A percentile compares a stretch with the other conserved stretches of the same genome.
phyloP scores from a whole-genome alignment of 495 filamentous ascomycete genomes.

The Penicillium lividum region DNA sequence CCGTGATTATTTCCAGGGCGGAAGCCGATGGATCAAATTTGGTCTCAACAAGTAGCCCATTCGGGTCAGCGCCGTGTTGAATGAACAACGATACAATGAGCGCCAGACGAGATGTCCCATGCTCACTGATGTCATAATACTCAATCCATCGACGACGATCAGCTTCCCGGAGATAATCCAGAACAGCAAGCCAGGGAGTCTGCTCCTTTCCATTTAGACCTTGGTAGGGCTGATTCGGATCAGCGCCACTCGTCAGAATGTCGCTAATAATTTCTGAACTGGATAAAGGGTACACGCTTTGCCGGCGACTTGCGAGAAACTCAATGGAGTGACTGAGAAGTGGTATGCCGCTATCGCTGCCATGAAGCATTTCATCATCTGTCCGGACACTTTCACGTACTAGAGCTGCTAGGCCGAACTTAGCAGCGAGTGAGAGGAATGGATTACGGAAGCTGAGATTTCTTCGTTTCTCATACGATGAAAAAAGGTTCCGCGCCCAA shows the following conservation, averaged over 20 bases:
- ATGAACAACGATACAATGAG: neutral
- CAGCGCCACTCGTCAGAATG: neutral
- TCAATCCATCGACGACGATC: neutral
- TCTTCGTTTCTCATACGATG: neutral
- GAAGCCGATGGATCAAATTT: neutral
- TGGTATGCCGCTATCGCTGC: neutral
- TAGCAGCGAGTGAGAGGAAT: neutral
- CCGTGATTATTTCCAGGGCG: neutral
- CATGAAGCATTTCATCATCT: neutral
- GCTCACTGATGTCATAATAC: neutral
- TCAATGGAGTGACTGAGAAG: neutral
- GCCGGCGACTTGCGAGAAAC: neutral
- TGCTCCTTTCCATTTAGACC: neutral
- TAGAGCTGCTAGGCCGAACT: neutral
- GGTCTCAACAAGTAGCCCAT: neutral
- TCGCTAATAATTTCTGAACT: neutral
- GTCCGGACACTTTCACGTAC: neutral
- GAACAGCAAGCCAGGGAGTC: neutral
- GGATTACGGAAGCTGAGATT: neutral
- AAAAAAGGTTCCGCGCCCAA: neutral
- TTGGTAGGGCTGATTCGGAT: neutral
- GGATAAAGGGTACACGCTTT: neutral
- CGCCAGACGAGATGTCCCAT: neutral
- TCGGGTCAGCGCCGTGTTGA: neutral
- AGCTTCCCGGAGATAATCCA: neutral